Evolutionary conservation across 306 rosid species (phyloP).

Genomic region (Acacia acuminata): DNA sequence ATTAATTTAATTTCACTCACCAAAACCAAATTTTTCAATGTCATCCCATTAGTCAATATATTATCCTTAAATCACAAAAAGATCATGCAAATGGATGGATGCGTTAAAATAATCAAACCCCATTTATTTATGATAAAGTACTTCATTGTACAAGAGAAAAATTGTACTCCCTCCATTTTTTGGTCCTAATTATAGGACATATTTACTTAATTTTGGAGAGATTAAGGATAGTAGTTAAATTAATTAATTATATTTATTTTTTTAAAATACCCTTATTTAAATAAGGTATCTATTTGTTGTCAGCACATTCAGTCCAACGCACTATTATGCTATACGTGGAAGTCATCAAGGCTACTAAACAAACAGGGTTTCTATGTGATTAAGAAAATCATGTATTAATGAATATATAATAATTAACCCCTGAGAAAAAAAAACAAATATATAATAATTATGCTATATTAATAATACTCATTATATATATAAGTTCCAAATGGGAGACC

Average conservation of each 20-base stretch:
- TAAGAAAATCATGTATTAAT: constrained; percentile 22
- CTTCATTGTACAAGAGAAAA: too few species aligned
- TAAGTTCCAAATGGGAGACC: too few species aligned
- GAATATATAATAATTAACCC: too few species aligned
- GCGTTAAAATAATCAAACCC: neutral
- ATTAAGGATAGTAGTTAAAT: too few species aligned
- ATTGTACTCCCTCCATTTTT: too few species aligned
- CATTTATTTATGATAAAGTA: neutral
- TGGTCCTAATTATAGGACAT: too few species aligned
- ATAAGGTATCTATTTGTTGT: too few species aligned
- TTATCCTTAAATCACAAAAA: neutral
- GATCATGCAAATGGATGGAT: neutral
- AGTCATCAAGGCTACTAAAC: constrained; percentile 24
- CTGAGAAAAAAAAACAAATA: constrained; percentile 11
- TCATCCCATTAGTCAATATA: neutral
- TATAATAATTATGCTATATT: constrained; percentile 14
- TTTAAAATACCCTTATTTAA: too few species aligned
- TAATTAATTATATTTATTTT: too few species aligned
- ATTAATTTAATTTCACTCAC: neutral
- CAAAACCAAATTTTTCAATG: neutral
- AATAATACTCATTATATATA: too few species aligned
- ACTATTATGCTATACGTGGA: constrained; percentile 28
- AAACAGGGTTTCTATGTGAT: constrained; percentile 26
- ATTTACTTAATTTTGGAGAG: too few species aligned
- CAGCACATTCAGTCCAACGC: constrained; percentile 1